These are phyloP conservation scores for Rhodotorula sp. DNA, from an alignment of 1,284 basidiomycete genomes.

Conservation along the genomic window DNA sequence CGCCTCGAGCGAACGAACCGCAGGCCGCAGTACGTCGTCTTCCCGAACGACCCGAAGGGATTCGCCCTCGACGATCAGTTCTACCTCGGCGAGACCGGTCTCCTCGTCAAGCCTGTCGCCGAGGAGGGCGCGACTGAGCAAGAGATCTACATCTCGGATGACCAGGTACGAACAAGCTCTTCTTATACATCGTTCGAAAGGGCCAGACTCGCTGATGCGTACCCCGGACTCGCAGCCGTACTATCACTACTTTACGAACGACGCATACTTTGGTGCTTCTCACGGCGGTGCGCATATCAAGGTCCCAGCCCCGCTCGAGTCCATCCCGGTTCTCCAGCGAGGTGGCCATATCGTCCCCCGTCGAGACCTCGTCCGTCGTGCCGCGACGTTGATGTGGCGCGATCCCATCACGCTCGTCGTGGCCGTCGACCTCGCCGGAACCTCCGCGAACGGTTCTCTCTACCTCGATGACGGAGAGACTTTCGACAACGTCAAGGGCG, in stretches of 20 bases:
- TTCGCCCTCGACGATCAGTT: conserved; percentile 93
- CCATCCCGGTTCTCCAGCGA: conserved; percentile 80
- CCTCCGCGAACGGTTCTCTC: conserved; percentile 70
- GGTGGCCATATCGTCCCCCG: conserved; percentile 90
- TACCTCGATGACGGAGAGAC: conserved; percentile 95
- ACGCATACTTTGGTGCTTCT: conserved; percentile 64
- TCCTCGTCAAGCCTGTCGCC: conserved; percentile 90
- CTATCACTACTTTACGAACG: conserved; percentile 85
- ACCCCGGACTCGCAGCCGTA: conserved; percentile 62
- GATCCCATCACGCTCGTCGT: conserved; percentile 93
- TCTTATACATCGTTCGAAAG: neutral
- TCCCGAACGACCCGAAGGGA: conserved; percentile 81
- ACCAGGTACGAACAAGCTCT: conserved; percentile 59
- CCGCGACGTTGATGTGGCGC: conserved; percentile 80
- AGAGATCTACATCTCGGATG: conserved; percentile 81
- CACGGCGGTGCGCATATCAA: conserved; percentile 64
- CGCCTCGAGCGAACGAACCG: no score
- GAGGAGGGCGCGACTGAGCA: conserved; percentile 68
- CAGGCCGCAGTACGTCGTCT: conserved; percentile 89
- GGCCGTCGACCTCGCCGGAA: conserved; percentile 66
- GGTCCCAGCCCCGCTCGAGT: conserved; percentile 72
- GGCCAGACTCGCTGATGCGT: neutral
- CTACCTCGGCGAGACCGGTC: conserved; percentile 81
- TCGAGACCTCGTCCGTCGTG: conserved; percentile 79
- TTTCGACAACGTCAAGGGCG: conserved; percentile 72